Conservation (phyloP, 768 basidiomycete species). For the Boletus patriciae region DNA sequence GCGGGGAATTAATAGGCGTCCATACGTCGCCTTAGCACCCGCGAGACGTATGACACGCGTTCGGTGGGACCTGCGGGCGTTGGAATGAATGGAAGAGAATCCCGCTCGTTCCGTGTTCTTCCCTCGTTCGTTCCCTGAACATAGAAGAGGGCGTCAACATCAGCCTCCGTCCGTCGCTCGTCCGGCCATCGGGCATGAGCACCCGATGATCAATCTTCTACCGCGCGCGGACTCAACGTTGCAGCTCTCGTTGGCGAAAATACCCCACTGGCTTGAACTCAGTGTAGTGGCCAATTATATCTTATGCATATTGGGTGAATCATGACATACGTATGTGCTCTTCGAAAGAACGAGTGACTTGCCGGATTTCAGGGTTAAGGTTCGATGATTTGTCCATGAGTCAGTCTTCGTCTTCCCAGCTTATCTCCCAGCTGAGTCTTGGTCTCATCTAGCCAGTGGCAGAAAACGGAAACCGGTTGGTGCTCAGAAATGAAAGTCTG, state of each 20-base stretch:
- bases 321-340: neutral
- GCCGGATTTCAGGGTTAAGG: slow-evolving; percentile 13
- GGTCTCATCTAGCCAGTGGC: slow-evolving; percentile 9
- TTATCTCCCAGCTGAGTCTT: slow-evolving; percentile 24
- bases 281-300: neutral
- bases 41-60: slow-evolving; percentile 1
- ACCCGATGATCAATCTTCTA: slow-evolving; percentile 30
- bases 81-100: slow-evolving; percentile 19
- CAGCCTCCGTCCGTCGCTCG: slow-evolving; percentile 3
- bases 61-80: slow-evolving; percentile 1
- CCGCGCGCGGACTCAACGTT: slow-evolving; percentile 26
- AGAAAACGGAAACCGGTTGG: slow-evolving; percentile 6
- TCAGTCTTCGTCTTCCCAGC: slow-evolving; percentile 20
- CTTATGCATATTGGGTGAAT: neutral
- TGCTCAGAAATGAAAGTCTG: slow-evolving; percentile 14
- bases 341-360: slow-evolving; percentile 4
- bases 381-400: slow-evolving; percentile 19
- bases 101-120: slow-evolving; percentile 12
- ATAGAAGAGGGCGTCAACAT: slow-evolving; percentile 1
- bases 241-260: slow-evolving; percentile 14
- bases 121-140: slow-evolving; percentile 12
- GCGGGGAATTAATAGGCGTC: neutral
- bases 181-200: slow-evolving; percentile 13
- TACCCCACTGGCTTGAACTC: slow-evolving; percentile 8
- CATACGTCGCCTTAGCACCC: neutral